Evolutionary conservation across 78 protist species (phyloP).

Genomic region (Dictyostelium intermedium): DNA sequence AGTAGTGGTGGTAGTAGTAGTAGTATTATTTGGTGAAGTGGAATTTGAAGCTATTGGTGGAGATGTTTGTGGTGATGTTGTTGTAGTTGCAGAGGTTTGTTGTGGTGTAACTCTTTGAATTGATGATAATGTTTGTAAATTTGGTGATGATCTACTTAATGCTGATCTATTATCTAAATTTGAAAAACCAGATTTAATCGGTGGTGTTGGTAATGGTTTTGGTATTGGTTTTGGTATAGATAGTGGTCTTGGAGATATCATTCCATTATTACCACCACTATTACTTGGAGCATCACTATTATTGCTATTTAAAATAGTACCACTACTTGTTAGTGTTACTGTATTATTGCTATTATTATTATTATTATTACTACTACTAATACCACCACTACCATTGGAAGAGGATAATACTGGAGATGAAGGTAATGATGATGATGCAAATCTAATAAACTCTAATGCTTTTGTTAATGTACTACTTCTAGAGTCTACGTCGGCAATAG

Average conservation of each 20-base stretch:
- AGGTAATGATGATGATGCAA: background rate
- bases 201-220: background rate
- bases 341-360: background rate
- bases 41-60: background rate
- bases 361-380: background rate
- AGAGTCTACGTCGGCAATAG: background rate
- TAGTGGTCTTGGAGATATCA: background rate
- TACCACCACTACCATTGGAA: too few relatives aligned
- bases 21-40: background rate
- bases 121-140: background rate
- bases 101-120: background rate
- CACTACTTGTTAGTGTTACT: background rate
- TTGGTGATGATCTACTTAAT: slow-evolving; percentile 33
- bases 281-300: too few relatives aligned
- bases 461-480: background rate
- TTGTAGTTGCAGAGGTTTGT: background rate
- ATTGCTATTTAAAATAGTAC: background rate
- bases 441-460: background rate
- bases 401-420: background rate
- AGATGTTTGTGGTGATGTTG: slow-evolving; percentile 3
- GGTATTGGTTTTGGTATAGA: background rate
- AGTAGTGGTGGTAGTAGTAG: background rate
- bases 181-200: background rate
- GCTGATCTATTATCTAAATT: slow-evolving; percentile 1
- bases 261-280: background rate